These are phyloP conservation scores for Tricholoma flavovirens DNA, from an alignment of 768 basidiomycete species.

Conservation along the genomic window DNA sequence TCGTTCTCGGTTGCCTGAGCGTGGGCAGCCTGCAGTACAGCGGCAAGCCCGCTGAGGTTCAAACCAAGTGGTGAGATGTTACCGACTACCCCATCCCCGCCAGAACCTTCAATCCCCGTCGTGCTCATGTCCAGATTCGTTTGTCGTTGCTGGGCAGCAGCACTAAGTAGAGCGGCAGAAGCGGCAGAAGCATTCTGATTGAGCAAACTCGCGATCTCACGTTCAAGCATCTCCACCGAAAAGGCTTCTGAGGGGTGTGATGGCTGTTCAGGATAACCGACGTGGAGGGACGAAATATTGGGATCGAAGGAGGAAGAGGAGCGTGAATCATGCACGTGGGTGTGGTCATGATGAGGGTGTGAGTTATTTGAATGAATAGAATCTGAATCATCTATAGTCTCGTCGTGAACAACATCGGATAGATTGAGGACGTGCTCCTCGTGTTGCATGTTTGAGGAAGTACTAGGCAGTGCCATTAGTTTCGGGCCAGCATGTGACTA, in stretches of 20 bases:
- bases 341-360: slow-evolving; percentile 22
- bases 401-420: slow-evolving; percentile 83
- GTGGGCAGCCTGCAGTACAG: slow-evolving; percentile 74
- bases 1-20: slow-evolving; percentile 49
- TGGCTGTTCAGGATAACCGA: slow-evolving; percentile 30
- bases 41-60: slow-evolving; percentile 63
- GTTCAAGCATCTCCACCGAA: slow-evolving; percentile 70
- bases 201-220: slow-evolving; percentile 68
- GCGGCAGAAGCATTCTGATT: slow-evolving; percentile 72
- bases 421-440: slow-evolving; percentile 67
- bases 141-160: slow-evolving; percentile 66
- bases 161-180: slow-evolving; percentile 55
- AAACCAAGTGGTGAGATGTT: slow-evolving; percentile 42
- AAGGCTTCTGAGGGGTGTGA: slow-evolving; percentile 42
- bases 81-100: slow-evolving; percentile 25
- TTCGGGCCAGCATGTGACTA: slow-evolving; percentile 10
- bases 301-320: slow-evolving; percentile 30
- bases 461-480: too few relatives aligned
- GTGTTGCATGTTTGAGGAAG: slow-evolving; percentile 36
- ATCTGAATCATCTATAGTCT: slow-evolving; percentile 55
- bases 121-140: slow-evolving; percentile 34
- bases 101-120: slow-evolving; percentile 21
- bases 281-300: slow-evolving; percentile 31
- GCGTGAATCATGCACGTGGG: slow-evolving; percentile 16
- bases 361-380: slow-evolving; percentile 27